Evolutionary conservation across 768 basidiomycete species (phyloP).

Genomic region (Psilocybe cubensis): DNA sequence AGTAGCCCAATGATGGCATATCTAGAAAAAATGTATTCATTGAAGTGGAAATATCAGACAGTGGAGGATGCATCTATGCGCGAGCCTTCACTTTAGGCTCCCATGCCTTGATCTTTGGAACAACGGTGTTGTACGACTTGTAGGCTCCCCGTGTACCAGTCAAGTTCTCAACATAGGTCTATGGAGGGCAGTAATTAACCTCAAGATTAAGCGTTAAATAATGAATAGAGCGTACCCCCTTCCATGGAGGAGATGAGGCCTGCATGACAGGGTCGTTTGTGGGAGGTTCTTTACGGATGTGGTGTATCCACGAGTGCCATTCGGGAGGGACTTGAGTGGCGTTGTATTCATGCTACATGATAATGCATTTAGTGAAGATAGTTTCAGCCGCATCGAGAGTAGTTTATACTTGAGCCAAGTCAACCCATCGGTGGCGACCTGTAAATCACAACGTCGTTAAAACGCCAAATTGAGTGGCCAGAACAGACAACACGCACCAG

Average conservation of each 20-base stretch:
- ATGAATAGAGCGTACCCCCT: conserved; percentile 60
- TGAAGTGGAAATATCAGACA: neutral
- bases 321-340: conserved; percentile 94
- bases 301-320: conserved; percentile 96
- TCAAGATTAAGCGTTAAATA: neutral
- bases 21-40: neutral
- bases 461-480: neutral
- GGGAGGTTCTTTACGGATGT: conserved; percentile 87
- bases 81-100: conserved; percentile 70
- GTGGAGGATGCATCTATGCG: conserved; percentile 25
- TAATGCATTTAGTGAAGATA: conserved; percentile 3
- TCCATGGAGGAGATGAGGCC: conserved; percentile 75
- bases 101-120: conserved; percentile 85
- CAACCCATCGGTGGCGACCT: conserved; percentile 98
- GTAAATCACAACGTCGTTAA: conserved; percentile 3
- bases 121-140: conserved; percentile 85
- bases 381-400: neutral
- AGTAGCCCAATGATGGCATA: too few species aligned
- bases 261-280: conserved; percentile 74
- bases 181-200: conserved; percentile 4
- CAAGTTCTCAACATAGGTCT: conserved; percentile 89
- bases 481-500: conserved; percentile 54
- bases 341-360: conserved; percentile 74
- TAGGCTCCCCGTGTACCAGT: conserved; percentile 94
- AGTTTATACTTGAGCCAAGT: conserved; percentile 74